phyloP scores from a whole-genome alignment of 169 alveolate genomes.

The Eimeria praecox region DNA sequence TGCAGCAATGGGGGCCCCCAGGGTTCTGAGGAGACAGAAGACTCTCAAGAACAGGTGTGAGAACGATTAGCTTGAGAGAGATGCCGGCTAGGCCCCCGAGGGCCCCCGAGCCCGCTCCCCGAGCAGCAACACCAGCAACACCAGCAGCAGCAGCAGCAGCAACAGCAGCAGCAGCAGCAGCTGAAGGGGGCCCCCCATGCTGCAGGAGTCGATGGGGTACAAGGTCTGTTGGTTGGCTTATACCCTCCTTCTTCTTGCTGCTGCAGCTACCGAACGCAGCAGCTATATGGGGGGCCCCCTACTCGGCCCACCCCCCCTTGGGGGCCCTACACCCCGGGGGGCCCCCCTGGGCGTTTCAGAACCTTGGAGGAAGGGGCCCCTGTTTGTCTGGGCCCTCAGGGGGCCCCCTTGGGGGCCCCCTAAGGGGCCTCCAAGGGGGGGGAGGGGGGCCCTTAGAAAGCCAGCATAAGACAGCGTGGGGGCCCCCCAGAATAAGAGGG shows the following conservation, averaged over 20 bases:
- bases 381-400: background rate
- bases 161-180: background rate
- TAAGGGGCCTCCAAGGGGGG: background rate
- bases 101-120: no score
- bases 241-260: background rate
- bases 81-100: background rate
- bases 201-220: background rate
- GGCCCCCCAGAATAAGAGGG: background rate
- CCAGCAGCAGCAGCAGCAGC: background rate
- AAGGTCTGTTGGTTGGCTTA: no score
- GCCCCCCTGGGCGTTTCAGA: background rate
- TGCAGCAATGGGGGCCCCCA: slow-evolving; percentile 28
- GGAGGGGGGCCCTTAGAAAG: slow-evolving; percentile 8
- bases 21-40: background rate
- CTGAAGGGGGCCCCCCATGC: background rate
- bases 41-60: no score
- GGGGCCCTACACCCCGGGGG: background rate
- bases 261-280: slow-evolving; percentile 8
- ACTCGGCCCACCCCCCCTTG: background rate
- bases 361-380: background rate
- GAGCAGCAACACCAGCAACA: no score
- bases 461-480: background rate
- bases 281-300: background rate
- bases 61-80: background rate
- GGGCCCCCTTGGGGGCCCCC: slow-evolving; percentile 25